A percentile compares a stretch with the other conserved stretches of the same genome.
These are phyloP conservation scores for Aspergillus bridgeri DNA, from an alignment of 495 filamentous ascomycete genomes.

Conservation along the genomic window DNA sequence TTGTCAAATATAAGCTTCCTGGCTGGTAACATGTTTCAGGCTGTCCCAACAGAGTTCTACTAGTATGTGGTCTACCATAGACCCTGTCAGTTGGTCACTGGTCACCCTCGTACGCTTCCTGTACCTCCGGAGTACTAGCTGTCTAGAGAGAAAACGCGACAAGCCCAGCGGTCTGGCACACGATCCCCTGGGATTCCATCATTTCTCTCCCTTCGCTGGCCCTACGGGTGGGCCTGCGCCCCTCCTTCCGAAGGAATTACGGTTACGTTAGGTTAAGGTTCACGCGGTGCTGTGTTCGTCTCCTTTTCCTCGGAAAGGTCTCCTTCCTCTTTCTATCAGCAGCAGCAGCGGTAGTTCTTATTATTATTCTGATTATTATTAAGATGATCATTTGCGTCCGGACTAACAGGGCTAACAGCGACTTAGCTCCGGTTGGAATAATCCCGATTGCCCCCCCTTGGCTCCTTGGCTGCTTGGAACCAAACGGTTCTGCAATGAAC, in stretches of 20 bases:
- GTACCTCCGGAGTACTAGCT: neutral
- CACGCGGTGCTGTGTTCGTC: neutral
- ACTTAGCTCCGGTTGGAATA: neutral
- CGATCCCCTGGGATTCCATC: neutral
- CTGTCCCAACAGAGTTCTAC: neutral
- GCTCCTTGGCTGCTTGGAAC: neutral
- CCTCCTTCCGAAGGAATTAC: neutral
- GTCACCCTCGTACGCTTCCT: neutral
- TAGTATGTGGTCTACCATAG: neutral
- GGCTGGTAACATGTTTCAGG: neutral
- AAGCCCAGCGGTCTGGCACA: neutral
- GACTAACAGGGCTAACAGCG: neutral
- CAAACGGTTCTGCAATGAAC: neutral
- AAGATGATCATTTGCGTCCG: too few species aligned
- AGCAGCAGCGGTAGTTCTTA: too few species aligned
- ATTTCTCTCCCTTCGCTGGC: neutral
- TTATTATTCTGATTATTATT: too few species aligned
- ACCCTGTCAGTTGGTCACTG: too few species aligned
- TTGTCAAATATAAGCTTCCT: neutral
- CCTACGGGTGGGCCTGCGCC: neutral
- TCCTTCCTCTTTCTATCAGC: too few species aligned
- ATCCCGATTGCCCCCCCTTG: neutral
- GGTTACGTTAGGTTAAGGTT: neutral
- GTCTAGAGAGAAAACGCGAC: too few species aligned
- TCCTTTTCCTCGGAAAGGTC: neutral